phyloP scores from a whole-genome alignment of 495 filamentous ascomycete genomes.

The Chlorociboria aeruginascens region DNA sequence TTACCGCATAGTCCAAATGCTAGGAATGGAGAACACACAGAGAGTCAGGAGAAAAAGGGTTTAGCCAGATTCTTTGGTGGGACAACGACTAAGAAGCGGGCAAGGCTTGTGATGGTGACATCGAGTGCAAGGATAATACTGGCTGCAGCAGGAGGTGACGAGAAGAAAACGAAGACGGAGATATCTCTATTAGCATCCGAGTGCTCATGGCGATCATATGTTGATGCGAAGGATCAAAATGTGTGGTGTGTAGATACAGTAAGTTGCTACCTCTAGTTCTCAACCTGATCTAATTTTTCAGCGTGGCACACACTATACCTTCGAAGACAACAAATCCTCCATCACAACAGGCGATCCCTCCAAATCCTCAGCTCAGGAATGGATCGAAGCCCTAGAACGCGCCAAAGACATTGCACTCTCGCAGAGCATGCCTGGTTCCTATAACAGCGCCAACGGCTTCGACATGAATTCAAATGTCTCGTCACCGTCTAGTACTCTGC shows the following conservation, averaged over 20 bases:
- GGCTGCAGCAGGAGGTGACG: conserved; percentile 84
- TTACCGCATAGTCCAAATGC: conserved; percentile 52
- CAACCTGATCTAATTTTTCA: conserved; percentile 22
- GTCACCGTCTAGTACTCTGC: conserved; percentile 62
- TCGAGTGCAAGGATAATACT: conserved; percentile 80
- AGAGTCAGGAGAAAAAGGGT: conserved; percentile 54
- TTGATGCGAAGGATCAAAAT: conserved; percentile 70
- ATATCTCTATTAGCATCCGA: conserved; percentile 65
- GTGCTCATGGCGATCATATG: conserved; percentile 62
- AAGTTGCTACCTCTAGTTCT: conserved; percentile 9
- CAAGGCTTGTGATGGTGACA: conserved; percentile 91
- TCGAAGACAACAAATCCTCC: conserved; percentile 77
- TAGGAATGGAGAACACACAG: conserved; percentile 42
- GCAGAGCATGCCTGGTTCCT: conserved; percentile 52
- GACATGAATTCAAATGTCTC: conserved; percentile 62
- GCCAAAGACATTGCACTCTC: conserved; percentile 70
- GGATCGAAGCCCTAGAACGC: conserved; percentile 73
- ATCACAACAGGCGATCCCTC: conserved; percentile 21
- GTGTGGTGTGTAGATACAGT: conserved; percentile 94
- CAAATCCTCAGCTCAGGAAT: conserved; percentile 59
- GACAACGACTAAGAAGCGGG: conserved; percentile 79
- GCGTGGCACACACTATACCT: conserved; percentile 84
- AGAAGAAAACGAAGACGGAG: conserved; percentile 90
- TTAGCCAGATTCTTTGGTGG: conserved; percentile 88
- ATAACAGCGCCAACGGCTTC: conserved; percentile 57